These are phyloP conservation scores for Alloteropsis angusta DNA, from an alignment of 202 grass and related monocot genomes.

Conservation along the genomic window DNA sequence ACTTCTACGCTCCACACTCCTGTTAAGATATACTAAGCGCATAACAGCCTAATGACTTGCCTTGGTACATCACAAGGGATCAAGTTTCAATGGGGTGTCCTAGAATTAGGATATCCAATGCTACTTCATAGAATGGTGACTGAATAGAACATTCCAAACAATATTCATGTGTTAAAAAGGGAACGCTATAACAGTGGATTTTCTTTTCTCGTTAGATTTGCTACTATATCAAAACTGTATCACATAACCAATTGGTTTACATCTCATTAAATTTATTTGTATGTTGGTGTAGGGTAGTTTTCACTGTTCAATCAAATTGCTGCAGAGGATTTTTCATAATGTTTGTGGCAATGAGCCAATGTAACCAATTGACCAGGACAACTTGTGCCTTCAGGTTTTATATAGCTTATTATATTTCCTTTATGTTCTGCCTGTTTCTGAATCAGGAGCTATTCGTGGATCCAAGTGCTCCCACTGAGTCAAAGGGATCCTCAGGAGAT, in stretches of 20 bases:
- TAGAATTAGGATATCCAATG: not conserved
- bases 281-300: not conserved
- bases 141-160: not conserved
- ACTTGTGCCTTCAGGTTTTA: not conserved
- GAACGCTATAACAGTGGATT: not conserved
- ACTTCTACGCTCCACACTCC: not conserved
- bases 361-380: not conserved
- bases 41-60: not conserved
- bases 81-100: not conserved
- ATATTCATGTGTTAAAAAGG: not conserved
- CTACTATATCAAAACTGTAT: not conserved
- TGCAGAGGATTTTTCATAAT: not conserved
- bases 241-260: not conserved
- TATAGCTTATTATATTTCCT: not conserved
- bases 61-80: not conserved
- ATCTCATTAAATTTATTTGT: not conserved
- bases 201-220: not conserved
- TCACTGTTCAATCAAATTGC: not conserved
- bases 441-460: conserved; percentile 50
- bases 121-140: not conserved
- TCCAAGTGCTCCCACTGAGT: conserved; percentile 20
- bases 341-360: not conserved
- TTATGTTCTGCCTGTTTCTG: conserved; percentile 6
- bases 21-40: not conserved
- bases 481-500: conserved; percentile 19